phyloP scores from a whole-genome alignment of 73 alveolate genomes.

The Durusdinium trenchii region DNA sequence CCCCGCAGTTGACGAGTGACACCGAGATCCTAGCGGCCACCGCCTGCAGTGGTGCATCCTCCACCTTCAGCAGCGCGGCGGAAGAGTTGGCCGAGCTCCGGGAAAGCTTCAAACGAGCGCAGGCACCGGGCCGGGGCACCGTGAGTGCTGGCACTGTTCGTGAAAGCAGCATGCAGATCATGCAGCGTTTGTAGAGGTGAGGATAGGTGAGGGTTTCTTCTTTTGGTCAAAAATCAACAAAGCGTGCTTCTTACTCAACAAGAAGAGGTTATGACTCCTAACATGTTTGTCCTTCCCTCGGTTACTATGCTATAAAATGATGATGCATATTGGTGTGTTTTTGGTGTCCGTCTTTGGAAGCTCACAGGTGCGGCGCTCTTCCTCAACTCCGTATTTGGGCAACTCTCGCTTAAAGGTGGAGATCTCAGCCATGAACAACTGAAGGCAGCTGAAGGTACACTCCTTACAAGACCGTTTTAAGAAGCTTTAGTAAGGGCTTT shows the following conservation, averaged over 20 bases:
- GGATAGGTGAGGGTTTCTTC: no score
- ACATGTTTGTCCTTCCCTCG: neutral
- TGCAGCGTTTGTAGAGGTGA: no score
- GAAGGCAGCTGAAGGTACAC: no score
- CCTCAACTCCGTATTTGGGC: neutral
- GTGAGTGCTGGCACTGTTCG: no score
- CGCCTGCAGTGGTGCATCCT: conserved; percentile 38
- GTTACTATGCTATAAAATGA: neutral
- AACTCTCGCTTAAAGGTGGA: conserved; percentile 18
- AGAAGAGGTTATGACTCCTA: neutral
- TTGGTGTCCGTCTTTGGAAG: no score
- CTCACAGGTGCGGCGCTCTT: conserved; percentile 23
- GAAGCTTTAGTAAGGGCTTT: no score
- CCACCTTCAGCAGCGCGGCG: conserved; percentile 28
- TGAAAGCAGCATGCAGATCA: no score
- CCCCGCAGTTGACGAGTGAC: no score
- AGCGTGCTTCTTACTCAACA: neutral
- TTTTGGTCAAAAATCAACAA: neutral
- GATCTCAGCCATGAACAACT: neutral
- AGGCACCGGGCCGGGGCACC: neutral
- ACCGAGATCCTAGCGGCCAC: conserved; percentile 37
- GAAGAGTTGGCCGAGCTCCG: conserved; percentile 52
- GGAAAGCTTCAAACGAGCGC: conserved; percentile 50
- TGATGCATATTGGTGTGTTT: no score
- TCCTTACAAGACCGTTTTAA: no score